Evolutionary conservation across 441 rosid species (phyloP).

Genomic region (Populus hybrid): DNA sequence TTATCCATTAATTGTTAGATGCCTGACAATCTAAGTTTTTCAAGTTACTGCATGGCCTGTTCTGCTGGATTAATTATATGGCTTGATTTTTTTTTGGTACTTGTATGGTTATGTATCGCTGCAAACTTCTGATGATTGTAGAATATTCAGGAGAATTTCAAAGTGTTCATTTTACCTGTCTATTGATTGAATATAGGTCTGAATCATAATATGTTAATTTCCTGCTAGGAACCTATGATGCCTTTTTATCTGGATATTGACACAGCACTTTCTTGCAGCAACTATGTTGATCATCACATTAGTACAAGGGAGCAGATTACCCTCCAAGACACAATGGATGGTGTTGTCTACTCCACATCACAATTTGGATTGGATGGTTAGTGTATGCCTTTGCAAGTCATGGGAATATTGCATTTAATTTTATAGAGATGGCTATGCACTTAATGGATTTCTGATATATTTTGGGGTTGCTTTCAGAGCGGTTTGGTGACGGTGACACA

Average conservation of each 20-base stretch:
- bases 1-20: background rate
- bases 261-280: slow-evolving; percentile 50
- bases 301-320: slow-evolving; percentile 98
- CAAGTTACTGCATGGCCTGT: background rate
- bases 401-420: slow-evolving; percentile 9
- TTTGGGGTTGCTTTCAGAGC: slow-evolving; percentile 51
- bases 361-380: slow-evolving; percentile 98
- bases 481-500: slow-evolving; percentile 96
- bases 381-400: slow-evolving; percentile 28
- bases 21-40: background rate
- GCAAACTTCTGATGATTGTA: background rate
- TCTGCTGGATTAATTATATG: background rate
- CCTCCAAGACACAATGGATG: slow-evolving; percentile 98
- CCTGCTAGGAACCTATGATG: background rate
- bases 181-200: background rate
- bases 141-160: background rate
- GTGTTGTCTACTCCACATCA: slow-evolving; percentile 90
- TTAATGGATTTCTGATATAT: slow-evolving; percentile 17
- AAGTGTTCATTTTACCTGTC: background rate
- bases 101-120: background rate
- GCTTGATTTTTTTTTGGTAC: background rate
- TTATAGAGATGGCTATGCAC: slow-evolving; percentile 1
- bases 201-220: background rate
- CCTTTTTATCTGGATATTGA: slow-evolving; percentile 11
- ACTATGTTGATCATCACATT: slow-evolving; percentile 93